These are phyloP conservation scores for Skeletonema menzelii DNA, from an alignment of 108 stramenopile genomes.

Conservation along the genomic window DNA sequence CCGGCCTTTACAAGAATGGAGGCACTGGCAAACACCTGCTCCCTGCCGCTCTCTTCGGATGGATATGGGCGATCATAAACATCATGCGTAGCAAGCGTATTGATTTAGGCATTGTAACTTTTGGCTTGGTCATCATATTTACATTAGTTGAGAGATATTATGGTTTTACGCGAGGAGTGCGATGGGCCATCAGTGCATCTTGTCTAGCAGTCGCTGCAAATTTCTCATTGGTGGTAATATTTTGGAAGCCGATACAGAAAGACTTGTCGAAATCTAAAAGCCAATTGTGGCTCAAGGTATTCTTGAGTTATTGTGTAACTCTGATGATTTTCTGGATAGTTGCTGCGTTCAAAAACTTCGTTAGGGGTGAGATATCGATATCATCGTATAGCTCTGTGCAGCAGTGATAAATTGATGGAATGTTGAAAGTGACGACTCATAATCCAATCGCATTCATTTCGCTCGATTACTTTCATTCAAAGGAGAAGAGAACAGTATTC, in stretches of 20 bases:
- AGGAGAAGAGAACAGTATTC: background rate
- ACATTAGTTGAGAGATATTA: constrained; percentile 15
- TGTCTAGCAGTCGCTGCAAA: constrained; percentile 26
- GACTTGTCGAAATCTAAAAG: constrained; percentile 23
- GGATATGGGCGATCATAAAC: constrained; percentile 38
- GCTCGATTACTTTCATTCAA: background rate
- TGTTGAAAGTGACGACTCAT: background rate
- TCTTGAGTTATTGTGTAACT: constrained; percentile 31
- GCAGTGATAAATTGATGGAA: background rate
- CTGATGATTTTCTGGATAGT: constrained; percentile 36
- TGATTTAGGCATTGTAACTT: constrained; percentile 39
- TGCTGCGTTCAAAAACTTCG: constrained; percentile 29
- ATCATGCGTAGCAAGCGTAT: constrained; percentile 18
- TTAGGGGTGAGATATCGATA: constrained; percentile 27
- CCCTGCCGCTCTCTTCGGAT: constrained; percentile 20
- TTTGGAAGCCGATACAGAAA: constrained; percentile 26
- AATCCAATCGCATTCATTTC: background rate
- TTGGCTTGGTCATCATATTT: constrained; percentile 22
- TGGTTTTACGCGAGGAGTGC: constrained; percentile 11
- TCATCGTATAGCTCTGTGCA: background rate
- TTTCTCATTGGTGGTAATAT: constrained; percentile 29
- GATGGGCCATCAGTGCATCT: constrained; percentile 7
- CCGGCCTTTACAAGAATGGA: constrained; percentile 9
- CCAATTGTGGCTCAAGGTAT: constrained; percentile 29
- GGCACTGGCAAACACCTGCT: constrained; percentile 25